Percentiles rank a stretch among this genome's conserved stretches.
These are phyloP conservation scores for Termitomyces sp. DNA, from an alignment of 768 basidiomycete genomes.

Conservation along the genomic window DNA sequence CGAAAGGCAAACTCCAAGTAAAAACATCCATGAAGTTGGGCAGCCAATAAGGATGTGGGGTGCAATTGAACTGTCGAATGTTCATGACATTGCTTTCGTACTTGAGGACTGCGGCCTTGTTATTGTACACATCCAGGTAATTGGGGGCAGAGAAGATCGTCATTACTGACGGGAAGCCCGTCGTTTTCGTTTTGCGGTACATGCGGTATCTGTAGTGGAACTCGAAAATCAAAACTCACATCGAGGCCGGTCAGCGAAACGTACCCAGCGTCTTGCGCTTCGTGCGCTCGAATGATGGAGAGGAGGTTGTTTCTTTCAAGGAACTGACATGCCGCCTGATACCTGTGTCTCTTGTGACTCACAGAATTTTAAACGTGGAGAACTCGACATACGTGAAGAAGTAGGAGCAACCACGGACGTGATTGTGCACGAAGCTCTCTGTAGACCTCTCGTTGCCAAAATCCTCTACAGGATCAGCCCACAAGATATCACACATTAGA, in stretches of 20 bases:
- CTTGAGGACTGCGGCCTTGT: constrained; percentile 98
- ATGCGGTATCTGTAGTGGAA: constrained; percentile 74
- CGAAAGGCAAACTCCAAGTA: constrained; percentile 97
- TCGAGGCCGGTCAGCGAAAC: constrained; percentile 15
- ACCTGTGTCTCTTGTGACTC: constrained; percentile 41
- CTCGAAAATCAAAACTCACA: neutral
- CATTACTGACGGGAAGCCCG: constrained; percentile 99
- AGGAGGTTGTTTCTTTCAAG: constrained; percentile 94
- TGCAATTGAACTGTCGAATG: constrained; percentile 96
- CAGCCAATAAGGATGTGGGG: constrained; percentile 95
- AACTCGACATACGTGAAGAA: constrained; percentile 57
- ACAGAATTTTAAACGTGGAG: neutral
- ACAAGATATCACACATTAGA: constrained; percentile 97
- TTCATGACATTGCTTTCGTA: constrained; percentile 99
- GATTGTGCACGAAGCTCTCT: constrained; percentile 92
- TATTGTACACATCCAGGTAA: constrained; percentile 98
- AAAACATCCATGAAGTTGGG: constrained; percentile 99
- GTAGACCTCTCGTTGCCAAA: constrained; percentile 91
- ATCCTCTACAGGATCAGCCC: constrained; percentile 98
- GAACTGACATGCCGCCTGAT: constrained; percentile 96
- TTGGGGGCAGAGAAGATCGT: constrained; percentile 99
- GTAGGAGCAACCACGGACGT: constrained; percentile 95
- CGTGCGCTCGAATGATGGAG: constrained; percentile 96
- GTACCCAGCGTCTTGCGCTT: constrained; percentile 97
- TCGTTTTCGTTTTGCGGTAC: constrained; percentile 98